Percentiles rank a stretch among this genome's conserved stretches.
Conservation (phyloP, 495 filamentous ascomycete genomes). For the Xeromyces bisporus region DNA sequence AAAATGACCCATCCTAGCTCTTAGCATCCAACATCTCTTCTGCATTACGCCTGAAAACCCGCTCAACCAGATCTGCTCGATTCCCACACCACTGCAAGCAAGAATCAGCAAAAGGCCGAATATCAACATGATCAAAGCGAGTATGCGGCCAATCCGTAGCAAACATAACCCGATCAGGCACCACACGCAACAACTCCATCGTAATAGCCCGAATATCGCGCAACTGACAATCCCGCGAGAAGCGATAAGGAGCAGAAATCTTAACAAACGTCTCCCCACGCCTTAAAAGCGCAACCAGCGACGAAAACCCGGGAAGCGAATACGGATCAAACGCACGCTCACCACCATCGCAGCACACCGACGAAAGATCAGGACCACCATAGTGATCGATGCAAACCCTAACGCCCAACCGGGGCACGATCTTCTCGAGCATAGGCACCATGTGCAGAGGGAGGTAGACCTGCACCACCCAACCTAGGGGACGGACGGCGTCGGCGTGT, state of each 20-base stretch:
- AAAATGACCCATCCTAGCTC: too few species aligned
- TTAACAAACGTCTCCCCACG: constrained; percentile 29
- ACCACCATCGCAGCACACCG: constrained; percentile 3
- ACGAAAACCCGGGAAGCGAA: constrained; percentile 23
- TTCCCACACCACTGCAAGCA: constrained; percentile 25
- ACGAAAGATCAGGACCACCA: constrained; percentile 21
- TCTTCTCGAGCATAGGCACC: constrained; percentile 22
- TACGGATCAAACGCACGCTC: constrained; percentile 20
- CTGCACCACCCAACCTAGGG: constrained; percentile 31
- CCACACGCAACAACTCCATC: constrained; percentile 19
- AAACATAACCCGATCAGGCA: constrained; percentile 25
- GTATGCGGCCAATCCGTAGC: constrained; percentile 40
- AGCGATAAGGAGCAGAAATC: constrained; percentile 32
- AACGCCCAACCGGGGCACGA: constrained; percentile 26
- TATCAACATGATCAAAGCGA: constrained; percentile 27
- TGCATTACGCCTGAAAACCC: constrained; percentile 29
- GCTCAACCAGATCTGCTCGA: constrained; percentile 21
- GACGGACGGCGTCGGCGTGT: constrained; percentile 28
- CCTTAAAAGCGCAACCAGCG: constrained; percentile 23
- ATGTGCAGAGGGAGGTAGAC: constrained; percentile 29
- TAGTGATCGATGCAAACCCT: constrained; percentile 36
- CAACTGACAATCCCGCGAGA: constrained; percentile 20
- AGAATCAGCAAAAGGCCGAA: constrained; percentile 25
- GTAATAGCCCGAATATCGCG: constrained; percentile 24
- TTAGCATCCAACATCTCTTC: constrained; percentile 21